phyloP scores from a whole-genome alignment of 2,329 filamentous ascomycete genomes.

The Colletotrichum sp. region DNA sequence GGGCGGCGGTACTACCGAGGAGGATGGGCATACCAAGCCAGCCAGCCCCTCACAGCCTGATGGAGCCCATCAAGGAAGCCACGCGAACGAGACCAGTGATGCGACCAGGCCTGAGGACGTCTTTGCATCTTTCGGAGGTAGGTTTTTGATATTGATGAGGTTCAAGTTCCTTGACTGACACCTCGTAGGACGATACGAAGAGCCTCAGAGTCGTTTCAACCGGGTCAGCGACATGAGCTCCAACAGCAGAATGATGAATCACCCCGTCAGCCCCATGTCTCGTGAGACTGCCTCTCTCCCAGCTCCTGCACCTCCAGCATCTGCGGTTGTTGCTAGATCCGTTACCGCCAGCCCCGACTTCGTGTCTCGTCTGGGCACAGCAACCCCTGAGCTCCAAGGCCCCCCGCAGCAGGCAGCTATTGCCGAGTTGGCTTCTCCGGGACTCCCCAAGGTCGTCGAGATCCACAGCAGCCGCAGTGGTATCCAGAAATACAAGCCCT shows the following conservation, averaged over 20 bases:
- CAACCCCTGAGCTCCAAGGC: slow-evolving; percentile 22
- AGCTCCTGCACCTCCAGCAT: neutral
- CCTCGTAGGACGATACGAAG: slow-evolving; percentile 17
- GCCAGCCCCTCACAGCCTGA: slow-evolving; percentile 23
- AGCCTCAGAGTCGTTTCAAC: slow-evolving; percentile 19
- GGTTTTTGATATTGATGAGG: slow-evolving; percentile 2
- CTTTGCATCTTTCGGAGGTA: slow-evolving; percentile 52
- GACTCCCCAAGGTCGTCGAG: slow-evolving; percentile 19
- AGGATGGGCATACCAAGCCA: slow-evolving; percentile 28
- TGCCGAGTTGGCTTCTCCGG: slow-evolving; percentile 19
- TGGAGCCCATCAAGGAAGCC: slow-evolving; percentile 30
- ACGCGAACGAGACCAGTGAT: neutral
- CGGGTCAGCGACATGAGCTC: slow-evolving; percentile 3
- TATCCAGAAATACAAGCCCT: slow-evolving; percentile 16
- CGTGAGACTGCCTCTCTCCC: neutral
- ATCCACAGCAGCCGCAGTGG: slow-evolving; percentile 19
- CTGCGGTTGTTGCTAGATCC: neutral
- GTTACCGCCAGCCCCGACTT: neutral
- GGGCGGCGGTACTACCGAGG: slow-evolving; percentile 27
- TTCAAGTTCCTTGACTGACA: neutral
- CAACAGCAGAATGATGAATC: slow-evolving; percentile 16
- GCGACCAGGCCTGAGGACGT: slow-evolving; percentile 35
- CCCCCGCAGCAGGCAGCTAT: slow-evolving; percentile 20
- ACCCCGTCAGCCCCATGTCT: slow-evolving; percentile 8
- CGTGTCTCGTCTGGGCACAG: slow-evolving; percentile 5